Base-by-base conservation (phyloP, 345 rosid species). In the Stellera chamaejasme region DNA sequence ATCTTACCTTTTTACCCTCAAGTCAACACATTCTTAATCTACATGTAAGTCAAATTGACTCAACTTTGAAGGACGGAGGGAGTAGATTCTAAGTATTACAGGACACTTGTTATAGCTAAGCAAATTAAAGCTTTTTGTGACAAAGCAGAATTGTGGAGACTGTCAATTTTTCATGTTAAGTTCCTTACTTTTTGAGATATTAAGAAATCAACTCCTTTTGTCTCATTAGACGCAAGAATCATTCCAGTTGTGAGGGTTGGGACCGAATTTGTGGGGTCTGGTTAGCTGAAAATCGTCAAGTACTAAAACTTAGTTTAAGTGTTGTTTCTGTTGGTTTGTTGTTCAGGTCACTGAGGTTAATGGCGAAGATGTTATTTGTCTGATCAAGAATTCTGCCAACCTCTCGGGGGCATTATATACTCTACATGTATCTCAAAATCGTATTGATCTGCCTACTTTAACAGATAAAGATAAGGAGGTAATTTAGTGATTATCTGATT, bases 381-480 rank as follows among this genome's bases (percentile, higher is more conserved):
- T 72, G 28, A 60, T 85, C 52, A 85, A 82, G 72, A 85, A 80
- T 61, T 79, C 92, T 48, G 82, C 85, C 49, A 75, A 76, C 55
- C 64, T 85, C 74, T 77, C 75, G 26, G 80, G 75, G 11, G 55
- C 76, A 16, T 61, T 85, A 46, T 85, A 73, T 63, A 82, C 88
- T 25, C 54, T 85, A 63, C 92, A 85, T 65, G 92, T 79, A 62
- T 81, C 91, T 50, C 87, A 79, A 73, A 75, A 79, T 67, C 85
- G 46, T 48, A 84, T 84, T 13, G 73, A 84, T 56, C 62, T 79
- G 62, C 85, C 91, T 14, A 81, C 87, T 5, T 79, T 84, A 12
- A 65, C 85, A 4, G 84, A 79, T 54, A 63, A 76, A 47, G 92
- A 85, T 67, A 79, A 79, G 67, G 74, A 79, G 91, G 91, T 77